Conservation (phyloP, 1,139 yeast species). For the Protomyces gravidus region DNA sequence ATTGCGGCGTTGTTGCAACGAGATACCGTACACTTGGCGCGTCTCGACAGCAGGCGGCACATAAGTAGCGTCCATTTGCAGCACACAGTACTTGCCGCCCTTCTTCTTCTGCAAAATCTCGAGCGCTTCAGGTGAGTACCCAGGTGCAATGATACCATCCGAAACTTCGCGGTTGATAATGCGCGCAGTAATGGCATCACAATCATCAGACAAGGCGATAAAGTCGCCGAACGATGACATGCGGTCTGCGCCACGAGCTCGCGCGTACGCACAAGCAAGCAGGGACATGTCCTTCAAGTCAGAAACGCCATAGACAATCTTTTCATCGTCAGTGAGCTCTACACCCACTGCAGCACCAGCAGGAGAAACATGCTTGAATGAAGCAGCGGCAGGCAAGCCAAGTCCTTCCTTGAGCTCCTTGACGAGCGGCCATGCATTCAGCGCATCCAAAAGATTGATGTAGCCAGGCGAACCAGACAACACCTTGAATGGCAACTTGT, state of each 20-base stretch:
- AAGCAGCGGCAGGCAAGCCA: constrained; percentile 96
- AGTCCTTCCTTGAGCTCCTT: constrained; percentile 92
- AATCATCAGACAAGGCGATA: constrained; percentile 93
- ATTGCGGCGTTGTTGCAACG: constrained; percentile 92
- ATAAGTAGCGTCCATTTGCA: constrained; percentile 88
- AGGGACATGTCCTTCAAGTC: constrained; percentile 77
- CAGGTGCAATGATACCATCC: constrained; percentile 98
- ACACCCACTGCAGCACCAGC: constrained; percentile 98
- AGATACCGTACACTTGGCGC: constrained; percentile 93
- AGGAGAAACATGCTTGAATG: constrained; percentile 97
- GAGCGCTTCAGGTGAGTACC: constrained; percentile 86
- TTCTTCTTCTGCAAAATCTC: constrained; percentile 84
- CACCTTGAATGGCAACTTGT: constrained; percentile 89
- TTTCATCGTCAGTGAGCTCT: constrained; percentile 84
- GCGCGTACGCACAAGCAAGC: constrained; percentile 94
- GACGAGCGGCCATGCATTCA: constrained; percentile 97
- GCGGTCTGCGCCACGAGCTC: constrained; percentile 99
- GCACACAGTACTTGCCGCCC: constrained; percentile 93
- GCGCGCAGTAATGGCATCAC: constrained; percentile 92
- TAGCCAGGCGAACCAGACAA: constrained; percentile 94
- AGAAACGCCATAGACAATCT: constrained; percentile 88
- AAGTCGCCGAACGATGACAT: constrained; percentile 99
- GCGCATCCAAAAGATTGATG: constrained; percentile 89
- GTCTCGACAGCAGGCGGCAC: constrained; percentile 77
- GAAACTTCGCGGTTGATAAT: constrained; percentile 95